These are phyloP conservation scores for Leccinum imitatum DNA, from an alignment of 768 basidiomycete genomes.

Conservation along the genomic window DNA sequence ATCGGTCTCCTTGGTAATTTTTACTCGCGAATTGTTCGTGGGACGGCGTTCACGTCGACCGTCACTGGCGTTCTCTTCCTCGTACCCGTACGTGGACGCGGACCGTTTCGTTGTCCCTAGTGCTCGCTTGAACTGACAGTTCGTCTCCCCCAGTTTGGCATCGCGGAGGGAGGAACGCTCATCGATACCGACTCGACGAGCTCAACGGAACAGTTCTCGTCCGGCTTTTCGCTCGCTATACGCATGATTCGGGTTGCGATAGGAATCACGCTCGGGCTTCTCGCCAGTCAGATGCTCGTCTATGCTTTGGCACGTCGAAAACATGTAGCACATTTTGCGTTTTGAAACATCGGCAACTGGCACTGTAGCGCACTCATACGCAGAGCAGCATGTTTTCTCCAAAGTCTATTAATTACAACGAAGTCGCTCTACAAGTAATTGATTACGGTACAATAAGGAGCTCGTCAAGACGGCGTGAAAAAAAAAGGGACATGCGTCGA, in stretches of 20 bases:
- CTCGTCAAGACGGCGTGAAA: constrained; percentile 16
- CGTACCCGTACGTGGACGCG: constrained; percentile 64
- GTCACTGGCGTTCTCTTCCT: constrained; percentile 92
- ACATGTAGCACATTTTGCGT: constrained; percentile 72
- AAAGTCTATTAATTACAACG: constrained; percentile 33
- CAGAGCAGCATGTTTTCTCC: constrained; percentile 4
- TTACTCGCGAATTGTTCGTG: constrained; percentile 73
- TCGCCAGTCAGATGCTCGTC: constrained; percentile 73
- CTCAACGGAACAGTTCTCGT: constrained; percentile 63
- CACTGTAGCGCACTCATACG: not conserved
- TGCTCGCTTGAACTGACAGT: constrained; percentile 13
- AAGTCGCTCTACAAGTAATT: constrained; percentile 29
- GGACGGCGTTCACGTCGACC: constrained; percentile 88
- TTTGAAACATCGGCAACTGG: constrained; percentile 41
- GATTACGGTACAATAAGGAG: constrained; percentile 30
- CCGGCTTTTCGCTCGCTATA: constrained; percentile 75
- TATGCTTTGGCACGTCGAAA: constrained; percentile 75
- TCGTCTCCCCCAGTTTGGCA: constrained; percentile 54
- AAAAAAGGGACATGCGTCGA: constrained; percentile 13
- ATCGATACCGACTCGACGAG: constrained; percentile 51
- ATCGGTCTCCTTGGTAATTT: constrained; percentile 79
- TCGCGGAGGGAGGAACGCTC: constrained; percentile 72
- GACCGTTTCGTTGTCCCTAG: not conserved
- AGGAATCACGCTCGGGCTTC: constrained; percentile 83
- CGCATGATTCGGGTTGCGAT: constrained; percentile 84